phyloP scores from a whole-genome alignment of 192 early-diverging fungal genomes.

The Umbelopsis sp. region DNA sequence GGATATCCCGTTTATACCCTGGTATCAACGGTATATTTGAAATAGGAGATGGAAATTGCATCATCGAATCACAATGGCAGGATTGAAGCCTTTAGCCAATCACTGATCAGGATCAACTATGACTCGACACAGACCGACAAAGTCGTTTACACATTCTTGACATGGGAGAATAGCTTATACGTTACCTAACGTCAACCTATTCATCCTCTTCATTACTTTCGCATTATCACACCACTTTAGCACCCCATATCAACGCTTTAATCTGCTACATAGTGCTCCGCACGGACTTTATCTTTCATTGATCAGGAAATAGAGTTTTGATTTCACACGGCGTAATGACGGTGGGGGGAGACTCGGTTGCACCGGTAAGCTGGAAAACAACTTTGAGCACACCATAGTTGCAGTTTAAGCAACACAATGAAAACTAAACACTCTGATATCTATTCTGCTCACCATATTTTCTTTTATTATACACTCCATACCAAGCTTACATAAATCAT shows the following conservation, averaged over 20 bases:
- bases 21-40: constrained; percentile 2
- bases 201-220: neutral
- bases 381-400: no score
- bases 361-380: no score
- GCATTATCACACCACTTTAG: neutral
- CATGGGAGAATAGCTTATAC: neutral
- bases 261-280: neutral
- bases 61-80: constrained; percentile 6
- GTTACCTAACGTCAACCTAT: neutral
- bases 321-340: constrained; percentile 1
- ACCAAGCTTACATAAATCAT: no score
- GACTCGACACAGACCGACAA: neutral
- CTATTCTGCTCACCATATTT: no score
- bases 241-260: neutral
- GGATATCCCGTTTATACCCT: constrained; percentile 12
- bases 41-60: neutral
- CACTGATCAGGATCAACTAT: neutral
- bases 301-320: constrained; percentile 14
- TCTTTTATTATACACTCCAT: no score
- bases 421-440: neutral
- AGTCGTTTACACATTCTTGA: neutral
- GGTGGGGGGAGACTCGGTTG: no score
- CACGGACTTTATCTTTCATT: constrained; percentile 19
- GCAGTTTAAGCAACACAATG: neutral
- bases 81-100: neutral